Conservation (phyloP, 306 rosid genomes). For the Malus domestica region DNA sequence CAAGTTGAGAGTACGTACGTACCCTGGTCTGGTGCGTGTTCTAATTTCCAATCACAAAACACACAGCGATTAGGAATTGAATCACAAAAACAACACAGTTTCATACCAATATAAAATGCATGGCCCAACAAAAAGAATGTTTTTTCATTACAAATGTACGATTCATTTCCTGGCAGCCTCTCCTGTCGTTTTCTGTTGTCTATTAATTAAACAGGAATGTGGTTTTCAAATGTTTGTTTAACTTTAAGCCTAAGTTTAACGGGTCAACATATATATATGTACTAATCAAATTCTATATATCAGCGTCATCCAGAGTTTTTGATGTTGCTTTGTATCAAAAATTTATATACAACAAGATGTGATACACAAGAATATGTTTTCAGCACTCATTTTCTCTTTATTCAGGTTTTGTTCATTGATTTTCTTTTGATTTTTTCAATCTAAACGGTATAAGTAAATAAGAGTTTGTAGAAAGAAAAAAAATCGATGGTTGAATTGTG, state of each 20-base stretch:
- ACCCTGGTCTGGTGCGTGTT: too few species aligned
- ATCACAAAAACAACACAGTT: neutral
- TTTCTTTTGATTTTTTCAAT: too few species aligned
- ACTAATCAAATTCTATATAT: neutral
- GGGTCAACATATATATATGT: neutral
- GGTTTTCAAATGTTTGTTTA: constrained; percentile 2
- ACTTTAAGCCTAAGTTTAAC: neutral
- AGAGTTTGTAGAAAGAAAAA: neutral
- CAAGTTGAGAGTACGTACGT: neutral
- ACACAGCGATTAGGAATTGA: too few species aligned
- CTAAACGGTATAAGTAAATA: too few species aligned
- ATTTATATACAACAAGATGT: too few species aligned
- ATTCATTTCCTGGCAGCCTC: neutral
- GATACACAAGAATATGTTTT: too few species aligned
- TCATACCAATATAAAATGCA: neutral
- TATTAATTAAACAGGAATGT: neutral
- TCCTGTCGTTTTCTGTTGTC: neutral
- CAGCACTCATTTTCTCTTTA: neutral
- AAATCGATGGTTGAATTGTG: neutral
- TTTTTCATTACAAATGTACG: neutral
- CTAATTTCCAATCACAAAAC: neutral
- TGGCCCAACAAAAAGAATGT: neutral
- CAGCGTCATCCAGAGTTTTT: neutral
- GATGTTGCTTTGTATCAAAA: too few species aligned
- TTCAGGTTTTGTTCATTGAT: neutral